Conservation (phyloP, 1,284 basidiomycete species). For the Rhodotorula sp. region DNA sequence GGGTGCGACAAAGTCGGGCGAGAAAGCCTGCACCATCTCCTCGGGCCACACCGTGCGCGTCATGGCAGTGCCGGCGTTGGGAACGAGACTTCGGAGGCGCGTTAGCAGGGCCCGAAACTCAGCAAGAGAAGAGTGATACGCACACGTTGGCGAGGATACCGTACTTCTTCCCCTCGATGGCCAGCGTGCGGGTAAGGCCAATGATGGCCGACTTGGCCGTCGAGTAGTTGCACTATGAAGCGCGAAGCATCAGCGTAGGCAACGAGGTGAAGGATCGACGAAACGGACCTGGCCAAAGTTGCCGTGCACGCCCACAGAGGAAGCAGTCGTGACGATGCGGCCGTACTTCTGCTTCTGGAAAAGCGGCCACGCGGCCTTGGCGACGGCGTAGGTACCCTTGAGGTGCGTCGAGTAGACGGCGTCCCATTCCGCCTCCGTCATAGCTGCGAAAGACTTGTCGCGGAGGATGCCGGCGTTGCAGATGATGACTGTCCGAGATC, state of each 20-base stretch:
- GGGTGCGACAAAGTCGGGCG: slow-evolving; percentile 90
- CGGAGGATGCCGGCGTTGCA: slow-evolving; percentile 95
- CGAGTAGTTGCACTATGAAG: slow-evolving; percentile 58
- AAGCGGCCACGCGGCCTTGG: slow-evolving; percentile 93
- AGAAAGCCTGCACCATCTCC: slow-evolving; percentile 93
- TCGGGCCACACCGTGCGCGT: slow-evolving; percentile 82
- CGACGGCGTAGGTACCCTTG: slow-evolving; percentile 60
- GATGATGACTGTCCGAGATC: slow-evolving; percentile 56
- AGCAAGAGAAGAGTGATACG: background rate
- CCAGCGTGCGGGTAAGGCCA: slow-evolving; percentile 84
- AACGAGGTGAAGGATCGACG: too few species aligned
- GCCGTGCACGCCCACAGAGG: slow-evolving; percentile 69
- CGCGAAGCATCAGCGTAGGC: too few species aligned
- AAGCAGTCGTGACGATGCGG: slow-evolving; percentile 90
- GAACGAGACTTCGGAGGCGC: slow-evolving; percentile 32
- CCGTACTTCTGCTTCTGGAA: slow-evolving; percentile 98
- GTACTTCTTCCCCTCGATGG: slow-evolving; percentile 89
- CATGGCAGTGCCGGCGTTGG: slow-evolving; percentile 59
- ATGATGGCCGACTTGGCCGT: slow-evolving; percentile 93
- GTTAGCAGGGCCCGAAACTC: too few species aligned
- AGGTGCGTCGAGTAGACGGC: slow-evolving; percentile 85
- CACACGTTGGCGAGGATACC: slow-evolving; percentile 78
- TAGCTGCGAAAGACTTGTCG: slow-evolving; percentile 68
- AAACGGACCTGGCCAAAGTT: slow-evolving; percentile 76
- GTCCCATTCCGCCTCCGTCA: slow-evolving; percentile 95